Evolutionary conservation across 176 grass and related monocot species (phyloP).

Genomic region (Bonia amplexicaulis): DNA sequence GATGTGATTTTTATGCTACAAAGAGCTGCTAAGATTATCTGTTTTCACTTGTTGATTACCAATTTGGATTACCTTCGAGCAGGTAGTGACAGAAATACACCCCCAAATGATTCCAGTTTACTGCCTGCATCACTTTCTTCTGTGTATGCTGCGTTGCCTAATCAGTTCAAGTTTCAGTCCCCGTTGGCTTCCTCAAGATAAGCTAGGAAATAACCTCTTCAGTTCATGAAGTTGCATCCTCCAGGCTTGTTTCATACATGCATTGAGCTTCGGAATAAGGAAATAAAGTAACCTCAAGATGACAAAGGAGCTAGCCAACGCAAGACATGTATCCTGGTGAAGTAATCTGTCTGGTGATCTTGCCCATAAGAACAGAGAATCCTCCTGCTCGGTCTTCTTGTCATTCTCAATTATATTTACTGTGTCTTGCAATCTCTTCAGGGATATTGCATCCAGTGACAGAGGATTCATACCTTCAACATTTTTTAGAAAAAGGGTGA

Average conservation of each 20-base stretch:
- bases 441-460: conserved; percentile 38
- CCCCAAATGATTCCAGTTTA: background rate
- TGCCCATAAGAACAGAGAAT: conserved; percentile 66
- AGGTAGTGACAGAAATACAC: background rate
- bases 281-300: conserved; percentile 59
- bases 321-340: conserved; percentile 82
- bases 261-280: conserved; percentile 69
- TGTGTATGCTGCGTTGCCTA: background rate
- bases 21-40: background rate
- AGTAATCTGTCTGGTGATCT: conserved; percentile 83
- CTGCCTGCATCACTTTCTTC: background rate
- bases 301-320: conserved; percentile 69
- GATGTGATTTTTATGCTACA: background rate
- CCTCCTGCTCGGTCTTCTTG: conserved; percentile 43
- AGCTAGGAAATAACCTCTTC: conserved; percentile 43
- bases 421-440: conserved; percentile 34
- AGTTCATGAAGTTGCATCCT: conserved; percentile 38
- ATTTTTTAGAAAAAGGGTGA: background rate
- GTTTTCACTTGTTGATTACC: background rate
- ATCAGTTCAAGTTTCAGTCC: background rate
- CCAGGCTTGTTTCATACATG: conserved; percentile 63
- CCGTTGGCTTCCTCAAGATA: conserved; percentile 50
- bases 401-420: conserved; percentile 35
- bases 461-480: conserved; percentile 55
- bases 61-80: conserved; percentile 1